phyloP scores from a whole-genome alignment of 768 basidiomycete species.

The Hypholoma sublateritium region DNA sequence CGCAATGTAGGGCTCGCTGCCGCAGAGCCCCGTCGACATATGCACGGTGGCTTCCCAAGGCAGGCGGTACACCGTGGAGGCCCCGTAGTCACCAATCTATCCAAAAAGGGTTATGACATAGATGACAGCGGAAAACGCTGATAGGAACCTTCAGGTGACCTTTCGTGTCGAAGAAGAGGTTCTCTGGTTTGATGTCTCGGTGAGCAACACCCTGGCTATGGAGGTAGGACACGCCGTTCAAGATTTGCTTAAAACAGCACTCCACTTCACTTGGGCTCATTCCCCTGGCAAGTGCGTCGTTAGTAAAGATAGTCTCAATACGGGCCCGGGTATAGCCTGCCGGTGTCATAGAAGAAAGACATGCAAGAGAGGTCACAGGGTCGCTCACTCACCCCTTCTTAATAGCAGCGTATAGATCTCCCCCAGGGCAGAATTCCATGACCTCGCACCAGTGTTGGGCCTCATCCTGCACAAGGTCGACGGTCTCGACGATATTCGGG shows the following conservation, averaged over 20 bases:
- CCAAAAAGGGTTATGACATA: neutral
- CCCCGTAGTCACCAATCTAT: conserved; percentile 97
- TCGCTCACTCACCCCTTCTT: conserved; percentile 73
- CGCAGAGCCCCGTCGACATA: conserved; percentile 95
- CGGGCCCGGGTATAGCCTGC: no score
- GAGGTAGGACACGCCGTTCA: conserved; percentile 85
- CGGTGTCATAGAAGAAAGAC: neutral
- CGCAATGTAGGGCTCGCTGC: conserved; percentile 98
- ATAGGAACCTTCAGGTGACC: conserved; percentile 86
- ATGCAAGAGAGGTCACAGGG: neutral
- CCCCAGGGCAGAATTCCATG: conserved; percentile 99
- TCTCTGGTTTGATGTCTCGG: conserved; percentile 98
- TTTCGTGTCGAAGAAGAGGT: conserved; percentile 89
- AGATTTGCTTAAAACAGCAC: conserved; percentile 96
- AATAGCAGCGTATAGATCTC: conserved; percentile 97
- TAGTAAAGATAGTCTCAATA: conserved; percentile 6
- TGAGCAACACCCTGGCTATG: conserved; percentile 98
- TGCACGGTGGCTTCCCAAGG: conserved; percentile 98
- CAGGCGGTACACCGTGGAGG: conserved; percentile 97
- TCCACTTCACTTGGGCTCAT: conserved; percentile 94
- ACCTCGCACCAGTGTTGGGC: conserved; percentile 97
- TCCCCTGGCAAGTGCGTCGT: conserved; percentile 28
- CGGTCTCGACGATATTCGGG: conserved; percentile 95
- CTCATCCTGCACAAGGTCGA: conserved; percentile 99
- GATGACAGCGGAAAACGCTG: neutral